A percentile compares a stretch with the other conserved stretches of the same genome.
Conservation (phyloP, 805 yeast species). For the Zygotorulaspora sp. region DNA sequence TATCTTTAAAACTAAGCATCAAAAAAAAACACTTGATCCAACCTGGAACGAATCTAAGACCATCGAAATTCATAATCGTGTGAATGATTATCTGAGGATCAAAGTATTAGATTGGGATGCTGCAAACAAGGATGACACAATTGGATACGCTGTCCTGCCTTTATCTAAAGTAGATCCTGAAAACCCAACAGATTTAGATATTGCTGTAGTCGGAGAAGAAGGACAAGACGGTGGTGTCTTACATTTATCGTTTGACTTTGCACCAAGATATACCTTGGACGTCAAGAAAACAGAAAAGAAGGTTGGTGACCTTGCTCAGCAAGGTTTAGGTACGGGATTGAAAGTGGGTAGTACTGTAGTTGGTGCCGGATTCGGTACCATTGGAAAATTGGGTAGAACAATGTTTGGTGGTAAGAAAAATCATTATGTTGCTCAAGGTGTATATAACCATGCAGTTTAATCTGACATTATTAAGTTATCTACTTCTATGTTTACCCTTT, state of each 20-base stretch:
- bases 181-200: slow-evolving; percentile 45
- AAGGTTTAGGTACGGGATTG: slow-evolving; percentile 45
- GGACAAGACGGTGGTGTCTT: slow-evolving; percentile 55
- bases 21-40: slow-evolving; percentile 88
- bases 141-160: slow-evolving; percentile 61
- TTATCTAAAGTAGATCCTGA: slow-evolving; percentile 60
- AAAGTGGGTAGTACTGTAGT: slow-evolving; percentile 42
- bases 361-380: slow-evolving; percentile 44
- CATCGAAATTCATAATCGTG: slow-evolving; percentile 56
- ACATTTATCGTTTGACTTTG: slow-evolving; percentile 55
- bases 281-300: slow-evolving; percentile 39
- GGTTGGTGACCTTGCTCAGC: slow-evolving; percentile 48
- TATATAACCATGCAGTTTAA: slow-evolving; percentile 12
- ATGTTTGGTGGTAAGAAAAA: slow-evolving; percentile 36
- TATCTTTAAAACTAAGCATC: slow-evolving; percentile 69
- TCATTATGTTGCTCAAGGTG: slow-evolving; percentile 17
- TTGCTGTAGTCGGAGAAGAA: slow-evolving; percentile 41
- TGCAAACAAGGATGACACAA: slow-evolving; percentile 77
- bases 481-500: background rate
- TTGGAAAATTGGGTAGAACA: slow-evolving; percentile 39
- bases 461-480: too few relatives aligned
- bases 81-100: slow-evolving; percentile 52
- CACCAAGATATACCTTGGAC: slow-evolving; percentile 61
- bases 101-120: slow-evolving; percentile 87
- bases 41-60: slow-evolving; percentile 71